Evolutionary conservation across 2,329 filamentous ascomycete species (phyloP), one percentile per base, ranked within the genome.

Genomic region (Ophiognomonia clavigignenti-juglandacearum): DNA sequence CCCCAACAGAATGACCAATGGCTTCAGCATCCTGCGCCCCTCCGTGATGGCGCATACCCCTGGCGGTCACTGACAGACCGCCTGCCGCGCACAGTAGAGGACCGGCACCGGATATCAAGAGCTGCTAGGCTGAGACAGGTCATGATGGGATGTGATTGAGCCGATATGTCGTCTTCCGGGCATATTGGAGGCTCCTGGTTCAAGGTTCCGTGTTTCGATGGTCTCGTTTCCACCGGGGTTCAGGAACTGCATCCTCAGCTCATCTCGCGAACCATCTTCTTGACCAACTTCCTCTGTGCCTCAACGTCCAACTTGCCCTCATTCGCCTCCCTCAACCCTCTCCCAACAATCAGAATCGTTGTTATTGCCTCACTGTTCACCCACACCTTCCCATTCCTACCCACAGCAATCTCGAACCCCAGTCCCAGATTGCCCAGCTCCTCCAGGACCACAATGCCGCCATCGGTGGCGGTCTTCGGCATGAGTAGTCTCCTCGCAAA

Each of bases 371-470:
- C 86, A 55, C 86, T 90, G 60, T 92, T 84, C 13, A 97, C 86
- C 90, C 93, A 97, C 19, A 97, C 79, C 64, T 82, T 85, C 34
- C 93, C 93, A 65, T 98, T 98, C 60, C 89, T 81, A 16, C 93
- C 93, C 8, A 96, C 87, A 0, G 92, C 92, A 50, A 95, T 87
- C 72, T 98, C 93, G 64, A 97, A 98, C 18, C 86, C 83, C 13
- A 96, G 67, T 45, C 88, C 92, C 48, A 83, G 83, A 3, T 62
- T 65, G 3, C 85, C 91, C 13, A 97, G 69, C 60, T 89, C 86
- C 53, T 95, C 88, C 47, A 97, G 66, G 22, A 96, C 76, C 4
- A 82, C 78, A 7, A 96, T 66, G 19, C 78, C 79, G 14, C 83
- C 85, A 43, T 78, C 74, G 43, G 80, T 75, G 13, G 72, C 73